Base-by-base conservation (phyloP, 2,329 filamentous ascomycete species). In the Talaromyces sp. region DNA sequence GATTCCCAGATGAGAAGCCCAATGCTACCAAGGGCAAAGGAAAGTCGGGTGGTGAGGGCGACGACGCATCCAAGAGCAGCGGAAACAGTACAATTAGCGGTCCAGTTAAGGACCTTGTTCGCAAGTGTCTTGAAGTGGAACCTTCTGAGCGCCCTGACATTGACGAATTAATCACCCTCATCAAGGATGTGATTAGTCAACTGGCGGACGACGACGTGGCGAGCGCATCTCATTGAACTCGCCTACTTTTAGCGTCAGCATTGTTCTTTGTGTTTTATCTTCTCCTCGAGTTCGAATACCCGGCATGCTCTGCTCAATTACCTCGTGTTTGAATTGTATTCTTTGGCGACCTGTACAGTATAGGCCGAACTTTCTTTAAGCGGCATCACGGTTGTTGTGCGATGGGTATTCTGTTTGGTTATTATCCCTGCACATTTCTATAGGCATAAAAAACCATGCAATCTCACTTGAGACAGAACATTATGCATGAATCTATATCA, bases 121-220 rank as follows among this genome's bases (percentile, higher is more conserved):
- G 91, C 69, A 87, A 83, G 68, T 99, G 94, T 74, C 77, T 99
- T 67, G 84, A 80, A 63, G 89, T 97, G 24, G 94, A 99, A 77
- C 89, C 93, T 0, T 83, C 82, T 3, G 93, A 97, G 70, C 80
- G 94, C 59, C 94, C 94, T 14, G 89, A 95, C 73, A 87, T 96
- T 54, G 85, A 91, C 64, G 87, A 94, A 74, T 75, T 97, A 71
- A 94, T 95, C 62, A 75, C 77, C 40, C 82, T 94, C 70, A 86
- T 96, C n/a, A 84, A 92, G 71, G 77, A 78, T 14, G 88, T 90
- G 17, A 82, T 96, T 64, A 80, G 82, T 30, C 77, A 81, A 50
- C 70, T 91, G 58, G 86, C 88, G 0, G 84, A 87, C 50, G 86
- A 88, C 66, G 83, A 63, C n/a, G 54, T 61, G 42, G 61, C 62